Conservation (phyloP, 768 basidiomycete species). For the Podaxis carcinomalis region DNA sequence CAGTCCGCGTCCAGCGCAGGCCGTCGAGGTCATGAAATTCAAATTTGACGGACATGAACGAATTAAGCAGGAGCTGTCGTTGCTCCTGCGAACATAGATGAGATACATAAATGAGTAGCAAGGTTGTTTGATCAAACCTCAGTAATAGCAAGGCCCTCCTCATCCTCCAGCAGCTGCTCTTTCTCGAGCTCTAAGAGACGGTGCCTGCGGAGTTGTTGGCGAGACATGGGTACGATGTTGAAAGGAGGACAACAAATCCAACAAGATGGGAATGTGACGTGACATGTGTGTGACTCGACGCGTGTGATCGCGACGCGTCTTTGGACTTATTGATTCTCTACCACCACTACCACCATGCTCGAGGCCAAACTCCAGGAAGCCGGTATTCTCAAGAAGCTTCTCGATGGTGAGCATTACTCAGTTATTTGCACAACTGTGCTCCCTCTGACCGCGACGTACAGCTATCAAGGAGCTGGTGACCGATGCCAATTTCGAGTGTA, state of each 20-base stretch:
- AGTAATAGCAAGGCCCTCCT: conserved; percentile 53
- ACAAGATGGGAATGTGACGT: neutral
- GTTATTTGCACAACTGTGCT: neutral
- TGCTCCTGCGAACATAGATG: conserved; percentile 30
- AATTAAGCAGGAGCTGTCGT: conserved; percentile 30
- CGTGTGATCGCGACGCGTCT: conserved; percentile 3
- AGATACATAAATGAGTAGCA: neutral
- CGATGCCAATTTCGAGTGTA: conserved; percentile 97
- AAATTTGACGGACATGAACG: conserved; percentile 53
- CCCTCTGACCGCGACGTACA: conserved; percentile 26
- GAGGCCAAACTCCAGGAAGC: conserved; percentile 92
- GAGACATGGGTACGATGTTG: conserved; percentile 20
- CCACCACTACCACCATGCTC: conserved; percentile 49
- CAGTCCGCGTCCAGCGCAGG: conserved; percentile 41
- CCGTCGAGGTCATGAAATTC: conserved; percentile 64
- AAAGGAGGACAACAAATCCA: conserved; percentile 1
- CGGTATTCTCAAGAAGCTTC: conserved; percentile 83
- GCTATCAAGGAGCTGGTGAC: conserved; percentile 97
- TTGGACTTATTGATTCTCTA: neutral
- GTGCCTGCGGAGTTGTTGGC: conserved; percentile 44
- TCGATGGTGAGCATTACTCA: conserved; percentile 65
- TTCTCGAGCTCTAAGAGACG: conserved; percentile 44
- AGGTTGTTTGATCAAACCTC: conserved; percentile 32
- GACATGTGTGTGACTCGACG: conserved; percentile 7
- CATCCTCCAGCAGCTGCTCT: conserved; percentile 50